phyloP scores from a whole-genome alignment of 345 rosid species.

The Turnera subulata region DNA sequence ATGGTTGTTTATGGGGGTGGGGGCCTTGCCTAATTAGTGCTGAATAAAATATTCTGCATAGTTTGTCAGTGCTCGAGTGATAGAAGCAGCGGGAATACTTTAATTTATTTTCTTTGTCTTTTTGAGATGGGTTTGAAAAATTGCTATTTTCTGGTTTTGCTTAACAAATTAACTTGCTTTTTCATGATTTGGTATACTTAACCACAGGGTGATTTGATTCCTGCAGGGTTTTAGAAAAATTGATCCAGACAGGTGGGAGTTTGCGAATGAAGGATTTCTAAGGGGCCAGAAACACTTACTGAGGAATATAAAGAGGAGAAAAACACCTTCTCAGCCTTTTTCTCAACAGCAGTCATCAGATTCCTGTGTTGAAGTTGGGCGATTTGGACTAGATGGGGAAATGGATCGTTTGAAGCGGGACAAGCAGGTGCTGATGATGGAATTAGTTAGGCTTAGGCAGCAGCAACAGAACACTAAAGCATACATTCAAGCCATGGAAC shows the following conservation, averaged over 20 bases:
- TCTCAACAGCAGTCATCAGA: conserved; percentile 33
- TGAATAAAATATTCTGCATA: too few relatives aligned
- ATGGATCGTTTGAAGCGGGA: conserved; percentile 53
- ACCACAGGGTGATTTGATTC: neutral
- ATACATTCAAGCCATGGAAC: conserved; percentile 59
- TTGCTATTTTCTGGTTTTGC: too few relatives aligned
- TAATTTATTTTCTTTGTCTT: too few relatives aligned
- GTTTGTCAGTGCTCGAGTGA: too few relatives aligned
- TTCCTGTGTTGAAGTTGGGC: conserved; percentile 52
- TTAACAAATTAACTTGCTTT: too few relatives aligned
- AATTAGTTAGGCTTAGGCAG: conserved; percentile 63
- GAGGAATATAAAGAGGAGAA: conserved; percentile 70
- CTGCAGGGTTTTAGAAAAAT: conserved; percentile 81
- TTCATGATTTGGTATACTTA: neutral
- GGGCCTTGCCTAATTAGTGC: too few relatives aligned
- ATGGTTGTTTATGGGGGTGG: too few relatives aligned
- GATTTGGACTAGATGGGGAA: conserved; percentile 44
- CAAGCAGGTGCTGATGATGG: conserved; percentile 49
- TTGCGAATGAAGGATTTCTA: conserved; percentile 76
- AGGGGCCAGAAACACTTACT: conserved; percentile 67
- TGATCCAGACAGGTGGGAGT: conserved; percentile 79
- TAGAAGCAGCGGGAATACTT: too few relatives aligned
- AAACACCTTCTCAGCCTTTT: conserved; percentile 34
- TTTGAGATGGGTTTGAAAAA: too few relatives aligned
- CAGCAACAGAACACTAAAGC: conserved; percentile 63